These are phyloP conservation scores for Pharnaceum exiguum DNA, from an alignment of 148 eudicot species.

Conservation along the genomic window DNA sequence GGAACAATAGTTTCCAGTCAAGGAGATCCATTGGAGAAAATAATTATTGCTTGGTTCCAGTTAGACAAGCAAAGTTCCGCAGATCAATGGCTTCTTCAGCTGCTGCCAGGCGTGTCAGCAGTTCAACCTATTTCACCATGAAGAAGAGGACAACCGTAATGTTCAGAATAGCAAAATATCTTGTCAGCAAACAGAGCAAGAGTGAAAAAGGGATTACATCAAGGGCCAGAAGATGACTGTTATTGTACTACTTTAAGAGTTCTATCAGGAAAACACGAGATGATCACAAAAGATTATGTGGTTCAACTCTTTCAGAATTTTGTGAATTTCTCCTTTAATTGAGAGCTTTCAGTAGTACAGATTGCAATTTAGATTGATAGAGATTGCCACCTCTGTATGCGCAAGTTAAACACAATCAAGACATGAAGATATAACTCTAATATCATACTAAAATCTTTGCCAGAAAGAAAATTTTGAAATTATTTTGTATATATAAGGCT, in stretches of 20 bases:
- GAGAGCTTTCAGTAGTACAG: background rate
- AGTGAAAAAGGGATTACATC: conserved; percentile 16
- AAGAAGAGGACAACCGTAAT: conserved; percentile 54
- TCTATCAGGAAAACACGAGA: no score
- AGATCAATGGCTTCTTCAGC: conserved; percentile 47
- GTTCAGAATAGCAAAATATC: conserved; percentile 47
- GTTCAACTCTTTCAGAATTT: background rate
- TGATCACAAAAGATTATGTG: no score
- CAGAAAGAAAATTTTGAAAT: background rate
- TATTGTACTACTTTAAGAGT: no score
- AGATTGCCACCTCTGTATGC: no score
- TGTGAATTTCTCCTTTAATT: background rate
- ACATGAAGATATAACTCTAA: background rate
- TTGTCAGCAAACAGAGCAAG: conserved; percentile 29
- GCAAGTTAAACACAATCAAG: no score
- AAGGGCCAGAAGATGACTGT: conserved; percentile 12
- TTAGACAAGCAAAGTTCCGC: conserved; percentile 39
- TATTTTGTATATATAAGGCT: no score
- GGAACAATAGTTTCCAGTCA: conserved; percentile 14
- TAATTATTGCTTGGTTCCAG: conserved; percentile 29
- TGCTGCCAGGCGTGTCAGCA: conserved; percentile 27
- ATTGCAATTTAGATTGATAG: conserved; percentile 7
- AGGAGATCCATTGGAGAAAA: conserved; percentile 28
- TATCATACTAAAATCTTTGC: background rate
- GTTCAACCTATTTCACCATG: conserved; percentile 34